A percentile compares a stretch with the other conserved stretches of the same genome.
phyloP scores from a whole-genome alignment of 2,329 filamentous ascomycete genomes.

The Fusarium sp. region DNA sequence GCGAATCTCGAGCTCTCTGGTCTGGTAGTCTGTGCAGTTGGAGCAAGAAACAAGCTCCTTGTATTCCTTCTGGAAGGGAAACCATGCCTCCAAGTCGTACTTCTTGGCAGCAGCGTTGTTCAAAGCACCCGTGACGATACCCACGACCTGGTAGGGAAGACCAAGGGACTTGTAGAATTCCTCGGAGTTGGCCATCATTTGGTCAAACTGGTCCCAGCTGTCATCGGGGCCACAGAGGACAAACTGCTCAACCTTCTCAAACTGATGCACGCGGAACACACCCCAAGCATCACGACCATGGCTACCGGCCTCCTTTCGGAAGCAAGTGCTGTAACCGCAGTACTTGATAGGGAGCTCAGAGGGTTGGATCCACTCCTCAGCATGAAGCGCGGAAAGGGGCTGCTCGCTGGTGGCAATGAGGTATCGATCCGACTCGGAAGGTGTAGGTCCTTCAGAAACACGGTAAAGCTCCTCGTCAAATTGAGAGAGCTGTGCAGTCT shows the following conservation, averaged over 20 bases:
- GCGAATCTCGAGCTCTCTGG: slow-evolving; percentile 89
- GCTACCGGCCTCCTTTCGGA: slow-evolving; percentile 91
- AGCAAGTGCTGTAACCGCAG: slow-evolving; percentile 88
- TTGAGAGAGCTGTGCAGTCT: slow-evolving; percentile 95
- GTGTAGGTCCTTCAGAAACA: slow-evolving; percentile 84
- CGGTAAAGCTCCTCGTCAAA: slow-evolving; percentile 99
- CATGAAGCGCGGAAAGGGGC: slow-evolving; percentile 90
- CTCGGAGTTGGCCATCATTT: slow-evolving; percentile 90
- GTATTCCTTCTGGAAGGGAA: slow-evolving; percentile 95
- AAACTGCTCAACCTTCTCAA: slow-evolving; percentile 91
- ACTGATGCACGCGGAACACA: slow-evolving; percentile 97
- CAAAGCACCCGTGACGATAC: slow-evolving; percentile 94
- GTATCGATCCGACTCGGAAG: slow-evolving; percentile 87
- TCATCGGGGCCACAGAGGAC: slow-evolving; percentile 84
- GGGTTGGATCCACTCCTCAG: slow-evolving; percentile 89
- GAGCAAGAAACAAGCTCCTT: slow-evolving; percentile 98
- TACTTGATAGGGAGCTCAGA: slow-evolving; percentile 88
- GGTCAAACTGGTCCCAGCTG: slow-evolving; percentile 91
- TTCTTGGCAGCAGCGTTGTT: slow-evolving; percentile 85
- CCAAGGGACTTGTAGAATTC: slow-evolving; percentile 93
- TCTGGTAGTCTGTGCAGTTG: slow-evolving; percentile 98
- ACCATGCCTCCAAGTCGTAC: slow-evolving; percentile 95
- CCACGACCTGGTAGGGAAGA: slow-evolving; percentile 89
- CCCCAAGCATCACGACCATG: slow-evolving; percentile 93
- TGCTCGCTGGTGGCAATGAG: slow-evolving; percentile 86